phyloP scores from a whole-genome alignment of 805 yeast species.

The Nakazawaea ernobii region DNA sequence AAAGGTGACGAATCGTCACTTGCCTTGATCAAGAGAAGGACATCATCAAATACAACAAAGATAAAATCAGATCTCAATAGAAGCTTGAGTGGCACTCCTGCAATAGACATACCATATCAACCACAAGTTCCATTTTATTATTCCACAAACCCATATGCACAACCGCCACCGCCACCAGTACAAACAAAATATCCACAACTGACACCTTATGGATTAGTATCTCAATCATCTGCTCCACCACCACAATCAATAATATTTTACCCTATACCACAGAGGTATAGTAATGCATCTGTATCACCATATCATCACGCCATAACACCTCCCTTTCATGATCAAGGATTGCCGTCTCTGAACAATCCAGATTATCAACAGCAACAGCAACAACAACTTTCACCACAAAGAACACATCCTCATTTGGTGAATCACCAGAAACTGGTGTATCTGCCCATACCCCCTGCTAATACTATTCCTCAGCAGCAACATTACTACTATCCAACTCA shows the following conservation, averaged over 20 bases:
- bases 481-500: too few relatives aligned
- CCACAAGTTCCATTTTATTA: conserved; percentile 2
- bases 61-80: conserved; percentile 5
- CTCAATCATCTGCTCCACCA: conserved; percentile 3
- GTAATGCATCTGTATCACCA: conserved; percentile 10
- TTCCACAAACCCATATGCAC: conserved; percentile 7
- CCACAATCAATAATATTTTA: conserved; percentile 6
- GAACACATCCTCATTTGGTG: conserved; percentile 16
- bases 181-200: conserved; percentile 1
- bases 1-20: conserved; percentile 41
- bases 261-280: conserved; percentile 10
- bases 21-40: conserved; percentile 42
- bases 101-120: conserved; percentile 2
- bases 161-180: conserved; percentile 13
- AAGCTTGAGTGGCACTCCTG: conserved; percentile 3
- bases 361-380: neutral
- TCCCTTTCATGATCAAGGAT: neutral
- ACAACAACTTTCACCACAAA: conserved; percentile 17
- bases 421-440: too few relatives aligned
- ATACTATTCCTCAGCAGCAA: too few relatives aligned
- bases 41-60: conserved; percentile 27
- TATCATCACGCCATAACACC: conserved; percentile 4
- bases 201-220: conserved; percentile 3
- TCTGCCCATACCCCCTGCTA: too few relatives aligned
- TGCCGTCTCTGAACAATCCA: neutral